These are phyloP conservation scores for Volvariella volvacea DNA, from an alignment of 1,284 basidiomycete genomes.

Conservation along the genomic window DNA sequence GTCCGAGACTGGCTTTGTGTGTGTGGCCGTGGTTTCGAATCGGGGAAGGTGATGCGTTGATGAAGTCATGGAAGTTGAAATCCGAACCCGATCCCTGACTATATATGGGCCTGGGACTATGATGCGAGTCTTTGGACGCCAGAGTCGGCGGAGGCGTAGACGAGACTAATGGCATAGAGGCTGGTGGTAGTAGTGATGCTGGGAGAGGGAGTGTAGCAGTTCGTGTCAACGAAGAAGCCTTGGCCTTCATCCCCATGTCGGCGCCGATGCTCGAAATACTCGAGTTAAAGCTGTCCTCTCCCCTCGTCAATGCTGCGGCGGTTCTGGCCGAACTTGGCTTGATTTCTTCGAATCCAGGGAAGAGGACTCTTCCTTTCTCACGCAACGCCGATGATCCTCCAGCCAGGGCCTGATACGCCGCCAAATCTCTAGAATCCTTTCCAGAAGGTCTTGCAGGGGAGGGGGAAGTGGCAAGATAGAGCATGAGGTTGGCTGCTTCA, in stretches of 20 bases:
- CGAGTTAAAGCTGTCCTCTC: slow-evolving; percentile 33
- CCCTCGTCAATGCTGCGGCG: slow-evolving; percentile 17
- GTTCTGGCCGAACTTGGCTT: slow-evolving; percentile 14
- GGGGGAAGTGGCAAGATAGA: slow-evolving; percentile 74
- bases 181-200: slow-evolving; percentile 27
- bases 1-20: slow-evolving; percentile 37
- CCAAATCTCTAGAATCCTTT: slow-evolving; percentile 45
- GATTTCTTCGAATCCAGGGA: slow-evolving; percentile 31
- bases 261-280: slow-evolving; percentile 36
- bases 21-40: slow-evolving; percentile 18
- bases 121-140: slow-evolving; percentile 16
- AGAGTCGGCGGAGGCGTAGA: slow-evolving; percentile 16
- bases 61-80: slow-evolving; percentile 67
- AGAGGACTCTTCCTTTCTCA: slow-evolving; percentile 61
- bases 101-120: slow-evolving; percentile 21
- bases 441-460: slow-evolving; percentile 61
- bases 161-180: slow-evolving; percentile 17
- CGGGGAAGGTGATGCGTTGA: slow-evolving; percentile 67
- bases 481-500: slow-evolving; percentile 75
- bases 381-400: slow-evolving; percentile 42
- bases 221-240: slow-evolving; percentile 9
- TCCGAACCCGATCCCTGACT: slow-evolving; percentile 18
- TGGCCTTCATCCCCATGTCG: slow-evolving; percentile 16
- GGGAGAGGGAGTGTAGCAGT: slow-evolving; percentile 10
- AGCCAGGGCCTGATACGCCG: slow-evolving; percentile 48